Conservation (phyloP, 2,329 filamentous ascomycete species). For the Apiospora pterosperma region DNA sequence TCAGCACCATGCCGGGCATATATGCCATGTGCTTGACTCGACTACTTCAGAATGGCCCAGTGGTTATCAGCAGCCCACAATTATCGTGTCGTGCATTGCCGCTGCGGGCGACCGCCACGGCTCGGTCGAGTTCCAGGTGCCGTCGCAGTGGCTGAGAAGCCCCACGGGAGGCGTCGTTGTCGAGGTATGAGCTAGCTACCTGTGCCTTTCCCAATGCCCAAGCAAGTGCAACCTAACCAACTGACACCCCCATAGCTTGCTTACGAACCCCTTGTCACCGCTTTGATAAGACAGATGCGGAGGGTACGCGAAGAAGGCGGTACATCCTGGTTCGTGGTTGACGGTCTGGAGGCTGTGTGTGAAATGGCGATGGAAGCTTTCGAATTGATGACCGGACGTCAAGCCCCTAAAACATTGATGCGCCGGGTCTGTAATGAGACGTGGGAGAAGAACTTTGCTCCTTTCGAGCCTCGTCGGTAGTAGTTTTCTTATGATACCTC, state of each 20-base stretch:
- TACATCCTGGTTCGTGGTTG: conserved; percentile 66
- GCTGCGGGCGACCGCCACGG: conserved; percentile 58
- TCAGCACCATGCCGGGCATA: conserved; percentile 32
- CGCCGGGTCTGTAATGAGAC: conserved; percentile 49
- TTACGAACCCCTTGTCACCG: conserved; percentile 68
- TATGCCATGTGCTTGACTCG: conserved; percentile 55
- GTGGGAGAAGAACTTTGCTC: conserved; percentile 36
- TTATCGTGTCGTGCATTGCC: conserved; percentile 70
- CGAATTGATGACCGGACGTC: conserved; percentile 70
- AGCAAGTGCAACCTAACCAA: not conserved
- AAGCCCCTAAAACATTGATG: conserved; percentile 68
- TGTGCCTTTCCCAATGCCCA: not conserved
- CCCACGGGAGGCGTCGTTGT: conserved; percentile 70
- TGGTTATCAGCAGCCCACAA: conserved; percentile 60
- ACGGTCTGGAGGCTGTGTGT: conserved; percentile 68
- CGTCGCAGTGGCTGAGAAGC: conserved; percentile 65
- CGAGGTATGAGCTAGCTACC: conserved; percentile 45
- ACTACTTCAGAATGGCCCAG: conserved; percentile 61
- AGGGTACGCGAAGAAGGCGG: conserved; percentile 42
- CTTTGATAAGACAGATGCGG: conserved; percentile 64
- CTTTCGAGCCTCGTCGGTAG: conserved; percentile 27
- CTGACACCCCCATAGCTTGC: conserved; percentile 42
- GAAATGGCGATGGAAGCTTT: conserved; percentile 77
- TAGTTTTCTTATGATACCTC: not conserved
- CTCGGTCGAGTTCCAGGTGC: conserved; percentile 67